Base-by-base conservation (phyloP, 352 stramenopile species). In the Aphanomyces cochlioides region DNA sequence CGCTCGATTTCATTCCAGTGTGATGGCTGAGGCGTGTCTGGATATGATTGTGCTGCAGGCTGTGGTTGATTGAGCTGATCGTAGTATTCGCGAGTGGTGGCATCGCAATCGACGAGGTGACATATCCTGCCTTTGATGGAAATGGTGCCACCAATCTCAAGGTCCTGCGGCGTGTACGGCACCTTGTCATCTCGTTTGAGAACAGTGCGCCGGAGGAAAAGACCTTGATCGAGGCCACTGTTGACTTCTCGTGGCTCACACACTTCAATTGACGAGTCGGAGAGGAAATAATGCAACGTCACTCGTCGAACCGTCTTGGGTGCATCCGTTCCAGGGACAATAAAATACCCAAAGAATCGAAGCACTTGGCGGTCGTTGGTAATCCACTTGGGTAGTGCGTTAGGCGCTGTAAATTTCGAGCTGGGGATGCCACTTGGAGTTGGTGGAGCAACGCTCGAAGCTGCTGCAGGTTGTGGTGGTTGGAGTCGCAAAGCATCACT, bases 291-390 rank as follows among this genome's bases (percentile, higher is more conserved):
- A 69, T 87, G 88, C 15, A 97, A 47, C 10, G 88, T 77, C 13
- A 96, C 76, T 21, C 86, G 83, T 28, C 85, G 80, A 17, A 88
- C 73, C 8, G 74, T 74, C 7, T 74, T 7, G 28, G 75, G 40
- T 56, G 68, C 36, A 41, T 88, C 76, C 5, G 74, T 68, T 15
- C 88, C 75, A 7, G 82, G 75, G 69, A 95, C 87, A 39, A 87
- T 67, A 54, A 96, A 97, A 73, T 95, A 98, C 2, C 82, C 87
- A 53, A 92, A 96, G 78, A 96, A 97, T 19, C 91, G 87, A 45
- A 98, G 78, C 47, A 98, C 90, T 40, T 93, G 82, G 8, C 82
- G 77, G 58, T 90, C 83, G 74, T 89, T 74, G 6, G 83, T 89
- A 72, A 92, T 75, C 83, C 87, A 92, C 38, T 43, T 63, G 6